A percentile compares a stretch with the other conserved stretches of the same genome.
Evolutionary conservation across 257 asterid species (phyloP).

Genomic region (Salvia miltiorrhiza): DNA sequence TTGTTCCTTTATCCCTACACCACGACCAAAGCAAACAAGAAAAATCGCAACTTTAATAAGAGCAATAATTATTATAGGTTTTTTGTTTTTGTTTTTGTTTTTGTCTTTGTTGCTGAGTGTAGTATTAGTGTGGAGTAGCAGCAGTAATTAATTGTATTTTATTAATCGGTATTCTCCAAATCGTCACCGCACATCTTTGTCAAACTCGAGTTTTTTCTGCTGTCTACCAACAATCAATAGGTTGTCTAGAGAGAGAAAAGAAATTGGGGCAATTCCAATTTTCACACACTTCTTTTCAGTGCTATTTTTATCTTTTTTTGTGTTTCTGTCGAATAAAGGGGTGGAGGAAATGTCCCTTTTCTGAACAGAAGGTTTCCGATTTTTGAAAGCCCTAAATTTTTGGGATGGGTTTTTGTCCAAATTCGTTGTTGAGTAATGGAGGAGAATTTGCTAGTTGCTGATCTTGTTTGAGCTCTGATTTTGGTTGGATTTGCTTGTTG

Average conservation of each 20-base stretch:
- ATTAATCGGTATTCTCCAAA: constrained; percentile 45
- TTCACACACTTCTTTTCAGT: constrained; percentile 11
- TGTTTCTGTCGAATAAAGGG: constrained; percentile 5
- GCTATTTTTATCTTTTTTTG: neutral
- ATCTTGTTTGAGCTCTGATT: constrained; percentile 25
- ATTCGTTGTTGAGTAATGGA: constrained; percentile 25
- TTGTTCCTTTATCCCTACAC: constrained; percentile 41
- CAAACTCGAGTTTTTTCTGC: constrained; percentile 28
- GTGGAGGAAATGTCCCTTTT: constrained; percentile 15
- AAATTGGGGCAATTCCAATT: constrained; percentile 13
- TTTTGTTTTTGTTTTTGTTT: constrained; percentile 1
- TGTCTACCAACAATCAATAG: constrained; percentile 28
- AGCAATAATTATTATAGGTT: constrained; percentile 32
- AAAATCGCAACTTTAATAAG: constrained; percentile 36
- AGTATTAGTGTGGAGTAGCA: constrained; percentile 29
- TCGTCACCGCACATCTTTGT: constrained; percentile 73
- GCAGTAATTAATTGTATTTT: constrained; percentile 41
- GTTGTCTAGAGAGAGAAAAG: constrained; percentile 39
- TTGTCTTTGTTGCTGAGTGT: constrained; percentile 18
- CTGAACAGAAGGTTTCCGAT: neutral
- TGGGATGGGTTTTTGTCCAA: constrained; percentile 4
- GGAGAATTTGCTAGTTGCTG: constrained; percentile 22
- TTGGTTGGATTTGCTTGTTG: constrained; percentile 11
- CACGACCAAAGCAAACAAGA: constrained; percentile 33
- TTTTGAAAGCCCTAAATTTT: constrained; percentile 34